A percentile compares a stretch with the other conserved stretches of the same genome.
phyloP scores from a whole-genome alignment of 139 green algal species.

The Deuterostichococcus epilithicus region DNA sequence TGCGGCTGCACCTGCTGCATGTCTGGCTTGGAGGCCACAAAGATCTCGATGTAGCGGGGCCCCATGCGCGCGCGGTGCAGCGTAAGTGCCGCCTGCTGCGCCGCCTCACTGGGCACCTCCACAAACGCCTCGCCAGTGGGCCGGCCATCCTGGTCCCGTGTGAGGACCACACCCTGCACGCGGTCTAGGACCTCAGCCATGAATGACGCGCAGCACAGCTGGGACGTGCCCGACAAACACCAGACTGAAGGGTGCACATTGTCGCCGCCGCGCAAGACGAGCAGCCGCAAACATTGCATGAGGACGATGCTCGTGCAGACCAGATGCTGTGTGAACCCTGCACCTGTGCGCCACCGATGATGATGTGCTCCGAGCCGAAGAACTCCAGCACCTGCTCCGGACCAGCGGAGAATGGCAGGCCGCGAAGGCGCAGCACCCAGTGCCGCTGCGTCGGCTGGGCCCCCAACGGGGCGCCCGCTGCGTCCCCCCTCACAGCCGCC shows the following conservation, averaged over 20 bases:
- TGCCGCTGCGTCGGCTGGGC: slow-evolving; percentile 19
- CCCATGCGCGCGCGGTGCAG: slow-evolving; percentile 68
- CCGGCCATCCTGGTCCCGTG: slow-evolving; percentile 59
- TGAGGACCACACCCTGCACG: slow-evolving; percentile 67
- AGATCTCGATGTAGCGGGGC: slow-evolving; percentile 75
- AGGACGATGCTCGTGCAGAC: no score
- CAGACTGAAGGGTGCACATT: background rate
- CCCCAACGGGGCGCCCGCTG: slow-evolving; percentile 16
- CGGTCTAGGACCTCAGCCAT: slow-evolving; percentile 46
- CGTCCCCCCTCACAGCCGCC: slow-evolving; percentile 24
- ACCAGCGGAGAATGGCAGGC: slow-evolving; percentile 75
- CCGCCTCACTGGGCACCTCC: slow-evolving; percentile 58
- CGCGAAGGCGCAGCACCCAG: slow-evolving; percentile 70
- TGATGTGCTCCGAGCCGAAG: background rate
- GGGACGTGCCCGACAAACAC: slow-evolving; percentile 15
- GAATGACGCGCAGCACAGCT: slow-evolving; percentile 50
- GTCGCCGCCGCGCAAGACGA: no score
- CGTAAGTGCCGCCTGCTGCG: slow-evolving; percentile 51
- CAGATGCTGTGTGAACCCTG: no score
- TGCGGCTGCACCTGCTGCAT: slow-evolving; percentile 40
- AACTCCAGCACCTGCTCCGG: slow-evolving; percentile 47
- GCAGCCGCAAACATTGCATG: no score
- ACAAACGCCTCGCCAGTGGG: slow-evolving; percentile 85
- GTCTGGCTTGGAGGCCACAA: slow-evolving; percentile 62
- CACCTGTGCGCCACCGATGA: background rate